A percentile compares a stretch with the other conserved stretches of the same genome.
Conservation (phyloP, 495 filamentous ascomycete species). For the Lichina pygmaea region DNA sequence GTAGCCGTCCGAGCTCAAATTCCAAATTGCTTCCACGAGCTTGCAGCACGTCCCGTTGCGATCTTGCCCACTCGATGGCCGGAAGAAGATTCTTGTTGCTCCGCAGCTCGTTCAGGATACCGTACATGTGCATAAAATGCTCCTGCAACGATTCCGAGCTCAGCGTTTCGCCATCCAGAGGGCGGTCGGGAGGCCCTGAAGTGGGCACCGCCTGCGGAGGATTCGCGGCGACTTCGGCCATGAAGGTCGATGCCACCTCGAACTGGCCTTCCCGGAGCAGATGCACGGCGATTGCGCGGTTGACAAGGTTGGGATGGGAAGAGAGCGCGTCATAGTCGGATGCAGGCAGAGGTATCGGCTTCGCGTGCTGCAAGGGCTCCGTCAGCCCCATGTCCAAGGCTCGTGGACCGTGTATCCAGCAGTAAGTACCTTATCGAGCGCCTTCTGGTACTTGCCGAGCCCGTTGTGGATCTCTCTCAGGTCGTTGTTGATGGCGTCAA, state of each 20-base stretch:
- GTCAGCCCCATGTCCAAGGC: not conserved
- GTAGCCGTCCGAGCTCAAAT: slow-evolving; percentile 70
- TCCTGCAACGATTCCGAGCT: slow-evolving; percentile 42
- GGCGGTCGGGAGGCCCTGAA: not conserved
- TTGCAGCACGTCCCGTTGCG: slow-evolving; percentile 42
- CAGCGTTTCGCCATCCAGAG: slow-evolving; percentile 23
- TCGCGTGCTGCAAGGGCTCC: slow-evolving; percentile 31
- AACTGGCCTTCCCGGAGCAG: slow-evolving; percentile 87
- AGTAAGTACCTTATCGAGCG: slow-evolving; percentile 45
- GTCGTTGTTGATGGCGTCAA: slow-evolving; percentile 52
- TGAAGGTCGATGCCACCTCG: slow-evolving; percentile 55
- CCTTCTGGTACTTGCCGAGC: slow-evolving; percentile 56
- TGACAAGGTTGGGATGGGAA: slow-evolving; percentile 47
- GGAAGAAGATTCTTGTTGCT: slow-evolving; percentile 40
- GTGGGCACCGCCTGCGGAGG: slow-evolving; percentile 10
- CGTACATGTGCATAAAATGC: slow-evolving; percentile 72
- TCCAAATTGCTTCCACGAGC: slow-evolving; percentile 73
- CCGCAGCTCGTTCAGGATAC: slow-evolving; percentile 54
- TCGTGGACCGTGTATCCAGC: not conserved
- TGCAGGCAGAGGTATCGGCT: slow-evolving; percentile 42
- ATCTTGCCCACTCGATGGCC: slow-evolving; percentile 65
- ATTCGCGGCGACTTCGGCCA: slow-evolving; percentile 28
- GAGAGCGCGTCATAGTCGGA: slow-evolving; percentile 63
- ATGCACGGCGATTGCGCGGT: slow-evolving; percentile 89
- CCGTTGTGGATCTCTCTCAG: slow-evolving; percentile 55